Evolutionary conservation across 805 yeast species (phyloP).

Genomic region (Zygosaccharomyces siamensis): DNA sequence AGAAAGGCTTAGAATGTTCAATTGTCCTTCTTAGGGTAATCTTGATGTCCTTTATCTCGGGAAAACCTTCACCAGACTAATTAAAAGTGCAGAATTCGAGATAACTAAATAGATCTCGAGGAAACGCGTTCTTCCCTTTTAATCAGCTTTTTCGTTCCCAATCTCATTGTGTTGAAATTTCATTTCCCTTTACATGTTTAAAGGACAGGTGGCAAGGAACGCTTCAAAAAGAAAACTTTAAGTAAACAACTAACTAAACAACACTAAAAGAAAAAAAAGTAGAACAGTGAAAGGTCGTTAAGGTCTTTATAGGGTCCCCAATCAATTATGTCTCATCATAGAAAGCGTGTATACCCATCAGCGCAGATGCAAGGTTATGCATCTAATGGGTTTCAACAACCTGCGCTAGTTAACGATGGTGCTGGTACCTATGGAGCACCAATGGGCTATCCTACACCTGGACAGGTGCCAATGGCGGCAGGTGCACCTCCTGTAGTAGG

Average conservation of each 20-base stretch:
- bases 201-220: conserved; percentile 23
- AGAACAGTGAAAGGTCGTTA: conserved; percentile 1
- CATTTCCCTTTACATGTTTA: conserved; percentile 1
- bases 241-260: conserved; percentile 5
- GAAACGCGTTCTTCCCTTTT: neutral
- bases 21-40: neutral
- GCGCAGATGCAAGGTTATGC: conserved; percentile 39
- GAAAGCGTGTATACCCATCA: conserved; percentile 46
- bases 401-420: conserved; percentile 16
- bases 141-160: conserved; percentile 3
- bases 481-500: conserved; percentile 6
- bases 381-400: conserved; percentile 17
- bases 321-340: conserved; percentile 34
- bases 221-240: conserved; percentile 5
- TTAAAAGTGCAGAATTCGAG: neutral
- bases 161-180: neutral
- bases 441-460: conserved; percentile 18
- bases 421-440: conserved; percentile 21
- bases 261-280: conserved; percentile 1
- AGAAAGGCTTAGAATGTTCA: neutral
- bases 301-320: neutral
- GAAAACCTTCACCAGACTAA: neutral
- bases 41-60: neutral
- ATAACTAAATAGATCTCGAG: neutral
- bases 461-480: conserved; percentile 15